A percentile compares a stretch with the other conserved stretches of the same genome.
These are phyloP conservation scores for Aspergillus sp. DNA, from an alignment of 2,329 filamentous ascomycete species.

Conservation along the genomic window DNA sequence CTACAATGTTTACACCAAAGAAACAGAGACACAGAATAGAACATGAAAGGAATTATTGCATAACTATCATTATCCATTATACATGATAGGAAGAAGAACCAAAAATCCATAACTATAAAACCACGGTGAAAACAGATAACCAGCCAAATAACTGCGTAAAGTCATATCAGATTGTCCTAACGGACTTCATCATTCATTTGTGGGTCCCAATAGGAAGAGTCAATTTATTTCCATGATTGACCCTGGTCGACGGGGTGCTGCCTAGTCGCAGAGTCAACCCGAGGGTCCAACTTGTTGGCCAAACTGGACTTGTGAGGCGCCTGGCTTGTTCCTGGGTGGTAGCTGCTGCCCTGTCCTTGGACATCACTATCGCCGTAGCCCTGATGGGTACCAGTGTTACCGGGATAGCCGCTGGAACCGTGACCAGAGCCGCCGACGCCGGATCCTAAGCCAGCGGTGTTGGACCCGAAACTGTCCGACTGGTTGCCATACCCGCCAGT, in stretches of 20 bases:
- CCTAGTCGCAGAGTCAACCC: conserved; percentile 5
- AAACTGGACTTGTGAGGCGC: conserved; percentile 2
- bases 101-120: no score
- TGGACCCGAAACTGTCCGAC: conserved; percentile 1
- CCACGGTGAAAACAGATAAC: no score
- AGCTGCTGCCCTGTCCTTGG: conserved; percentile 7
- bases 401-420: conserved; percentile 1
- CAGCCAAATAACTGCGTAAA: no score
- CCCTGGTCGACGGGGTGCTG: background rate
- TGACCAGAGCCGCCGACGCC: background rate
- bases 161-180: no score
- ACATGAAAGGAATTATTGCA: no score
- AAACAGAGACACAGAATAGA: no score
- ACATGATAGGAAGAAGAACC: no score
- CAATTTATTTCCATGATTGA: background rate
- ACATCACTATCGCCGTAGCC: conserved; percentile 1
- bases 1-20: no score
- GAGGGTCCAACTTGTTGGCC: conserved; percentile 6
- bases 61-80: no score
- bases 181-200: no score
- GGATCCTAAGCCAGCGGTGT: background rate
- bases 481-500: background rate
- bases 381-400: background rate
- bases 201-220: no score
- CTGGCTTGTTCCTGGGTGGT: conserved; percentile 1